Evolutionary conservation across 108 stramenopile genomes (phyloP).

Genomic region (Nitzschia sp.): DNA sequence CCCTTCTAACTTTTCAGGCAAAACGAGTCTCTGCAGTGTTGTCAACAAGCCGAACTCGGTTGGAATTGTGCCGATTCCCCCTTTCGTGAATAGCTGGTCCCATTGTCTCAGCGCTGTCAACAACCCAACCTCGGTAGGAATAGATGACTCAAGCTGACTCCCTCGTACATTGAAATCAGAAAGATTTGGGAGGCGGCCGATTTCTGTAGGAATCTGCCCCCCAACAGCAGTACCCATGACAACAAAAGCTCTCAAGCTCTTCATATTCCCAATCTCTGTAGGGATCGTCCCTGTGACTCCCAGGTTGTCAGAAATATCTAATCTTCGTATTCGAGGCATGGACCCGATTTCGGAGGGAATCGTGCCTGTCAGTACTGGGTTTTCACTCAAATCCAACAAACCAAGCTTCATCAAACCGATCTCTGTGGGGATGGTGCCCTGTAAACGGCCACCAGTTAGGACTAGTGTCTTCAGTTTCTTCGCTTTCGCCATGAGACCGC

Average conservation of each 20-base stretch:
- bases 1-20: slow-evolving; percentile 46
- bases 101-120: slow-evolving; percentile 48
- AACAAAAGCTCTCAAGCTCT: not conserved
- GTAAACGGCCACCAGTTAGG: not conserved
- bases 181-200: not conserved
- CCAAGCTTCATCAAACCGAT: not conserved
- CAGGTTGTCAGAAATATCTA: slow-evolving; percentile 29
- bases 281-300: slow-evolving; percentile 25
- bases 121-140: slow-evolving; percentile 61
- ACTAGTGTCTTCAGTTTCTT: not conserved
- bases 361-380: slow-evolving; percentile 40
- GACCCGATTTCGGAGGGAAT: slow-evolving; percentile 41
- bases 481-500: not conserved
- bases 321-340: not conserved
- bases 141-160: slow-evolving; percentile 23
- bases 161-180: not conserved
- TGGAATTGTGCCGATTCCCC: slow-evolving; percentile 54
- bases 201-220: slow-evolving; percentile 14
- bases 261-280: slow-evolving; percentile 7
- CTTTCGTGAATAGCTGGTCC: slow-evolving; percentile 21
- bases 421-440: not conserved
- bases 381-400: slow-evolving; percentile 33
- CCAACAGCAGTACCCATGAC: not conserved
- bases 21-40: slow-evolving; percentile 36
- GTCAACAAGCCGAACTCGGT: slow-evolving; percentile 50